Conservation (phyloP, 306 rosid species). For the Cucurbita ficifolia region DNA sequence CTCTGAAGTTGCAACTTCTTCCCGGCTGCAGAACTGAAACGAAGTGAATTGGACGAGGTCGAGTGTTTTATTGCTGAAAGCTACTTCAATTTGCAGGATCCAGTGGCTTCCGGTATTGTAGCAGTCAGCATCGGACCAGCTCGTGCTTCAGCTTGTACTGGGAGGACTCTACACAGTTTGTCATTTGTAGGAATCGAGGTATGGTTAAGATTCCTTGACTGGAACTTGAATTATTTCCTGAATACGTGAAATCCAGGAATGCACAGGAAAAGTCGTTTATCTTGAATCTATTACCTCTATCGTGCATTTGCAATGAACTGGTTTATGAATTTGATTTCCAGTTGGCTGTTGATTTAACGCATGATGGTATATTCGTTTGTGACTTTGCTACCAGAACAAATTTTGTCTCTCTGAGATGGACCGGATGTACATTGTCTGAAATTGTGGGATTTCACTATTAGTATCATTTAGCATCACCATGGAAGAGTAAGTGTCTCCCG, state of each 20-base stretch:
- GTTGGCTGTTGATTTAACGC: background rate
- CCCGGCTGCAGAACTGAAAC: background rate
- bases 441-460: background rate
- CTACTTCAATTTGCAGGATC: background rate
- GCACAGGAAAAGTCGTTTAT: background rate
- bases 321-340: background rate
- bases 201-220: background rate
- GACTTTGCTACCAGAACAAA: background rate
- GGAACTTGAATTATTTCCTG: background rate
- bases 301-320: background rate
- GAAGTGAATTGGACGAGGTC: background rate
- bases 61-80: background rate
- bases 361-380: background rate
- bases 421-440: background rate
- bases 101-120: background rate
- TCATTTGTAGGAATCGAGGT: background rate
- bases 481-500: slow-evolving; percentile 63
- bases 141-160: background rate
- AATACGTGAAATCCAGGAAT: background rate
- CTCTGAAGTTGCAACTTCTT: background rate
- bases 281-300: background rate
- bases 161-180: background rate
- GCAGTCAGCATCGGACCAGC: background rate
- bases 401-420: background rate
- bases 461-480: slow-evolving; percentile 23